phyloP scores from a whole-genome alignment of 805 yeast species.

The Scheffersomyces amazonensis region DNA sequence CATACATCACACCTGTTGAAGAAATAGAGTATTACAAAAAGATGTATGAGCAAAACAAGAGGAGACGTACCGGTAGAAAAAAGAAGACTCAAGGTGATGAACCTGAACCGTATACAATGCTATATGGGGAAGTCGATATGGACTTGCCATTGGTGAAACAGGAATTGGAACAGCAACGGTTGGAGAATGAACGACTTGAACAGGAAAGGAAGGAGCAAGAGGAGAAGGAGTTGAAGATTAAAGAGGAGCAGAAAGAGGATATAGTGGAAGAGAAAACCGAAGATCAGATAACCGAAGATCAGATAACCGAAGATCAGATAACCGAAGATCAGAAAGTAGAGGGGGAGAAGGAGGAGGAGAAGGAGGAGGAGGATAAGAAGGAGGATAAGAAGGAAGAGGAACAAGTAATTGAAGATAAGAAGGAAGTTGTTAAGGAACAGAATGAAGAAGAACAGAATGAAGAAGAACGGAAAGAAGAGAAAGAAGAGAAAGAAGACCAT shows the following conservation, averaged over 20 bases:
- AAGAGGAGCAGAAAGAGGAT: not conserved
- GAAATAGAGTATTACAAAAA: slow-evolving; percentile 53
- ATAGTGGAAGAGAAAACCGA: not conserved
- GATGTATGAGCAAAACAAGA: slow-evolving; percentile 29
- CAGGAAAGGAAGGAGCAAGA: slow-evolving; percentile 14
- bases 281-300: not conserved
- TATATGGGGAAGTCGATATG: slow-evolving; percentile 32
- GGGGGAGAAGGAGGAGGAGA: slow-evolving; percentile 9
- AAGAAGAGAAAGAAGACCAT: no score
- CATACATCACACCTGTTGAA: slow-evolving; percentile 58
- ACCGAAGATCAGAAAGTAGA: no score
- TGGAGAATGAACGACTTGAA: slow-evolving; percentile 18
- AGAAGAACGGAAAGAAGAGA: no score
- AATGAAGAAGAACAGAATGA: no score
- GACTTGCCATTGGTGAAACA: slow-evolving; percentile 23
- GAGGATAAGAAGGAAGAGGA: not conserved
- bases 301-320: not conserved
- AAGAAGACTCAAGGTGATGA: slow-evolving; percentile 32
- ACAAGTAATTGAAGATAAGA: not conserved
- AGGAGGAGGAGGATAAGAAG: not conserved
- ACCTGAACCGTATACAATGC: slow-evolving; percentile 20
- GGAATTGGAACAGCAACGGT: slow-evolving; percentile 20
- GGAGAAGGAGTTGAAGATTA: slow-evolving; percentile 8
- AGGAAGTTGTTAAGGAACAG: no score
- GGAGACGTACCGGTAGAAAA: slow-evolving; percentile 45